Evolutionary conservation across 2,329 filamentous ascomycete species (phyloP), one percentile per base, ranked within the genome.

Genomic region (Aspergillus fischeri): DNA sequence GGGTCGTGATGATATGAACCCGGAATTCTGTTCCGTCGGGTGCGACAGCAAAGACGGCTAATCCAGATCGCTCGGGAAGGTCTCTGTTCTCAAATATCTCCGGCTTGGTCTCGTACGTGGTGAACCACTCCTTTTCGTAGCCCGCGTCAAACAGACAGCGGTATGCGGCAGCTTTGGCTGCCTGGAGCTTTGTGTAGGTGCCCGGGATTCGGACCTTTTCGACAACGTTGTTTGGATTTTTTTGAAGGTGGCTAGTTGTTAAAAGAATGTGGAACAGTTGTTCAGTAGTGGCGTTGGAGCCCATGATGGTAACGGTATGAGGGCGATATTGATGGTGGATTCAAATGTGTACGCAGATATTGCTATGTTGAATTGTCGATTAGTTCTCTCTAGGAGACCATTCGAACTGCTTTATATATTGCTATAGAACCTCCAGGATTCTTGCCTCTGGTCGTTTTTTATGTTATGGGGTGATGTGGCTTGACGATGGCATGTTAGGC

Each of bases 121-220:
- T 52, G 56, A 71, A 70, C 60, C 60, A 69, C 53, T 70, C 67
- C n/a, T 58, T 52, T 27, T 69, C 64, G 50, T 69, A 71, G 3
- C 67, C 68, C 4, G 66, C 68, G 11, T 68, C 65, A 58, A 65
- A 68, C n/a, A 70, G 60, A n/a, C 59, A 63, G 51, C 55, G 61
- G 61, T 70, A 65, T 2, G 67, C 68, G 0, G 60, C 64, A 4
- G 55, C 59, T 47, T 68, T 67, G 56, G 67, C 67, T 1, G 66
- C 61, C 17, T 50, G 48, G 3, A 67, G 58, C 2, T 59, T 62
- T 32, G 60, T 63, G 55, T 66, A 70, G 17, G 64, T 67, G 2
- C 63, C 67, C 9, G 60, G 60, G 35, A 70, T 62, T 14, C 66
- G 65, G 10, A 70, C 32, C 44, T 63, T 68, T 54, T 70, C 64